Conservation (phyloP, 176 grass and related monocot genomes). For the Thinopyrum elongatum region DNA sequence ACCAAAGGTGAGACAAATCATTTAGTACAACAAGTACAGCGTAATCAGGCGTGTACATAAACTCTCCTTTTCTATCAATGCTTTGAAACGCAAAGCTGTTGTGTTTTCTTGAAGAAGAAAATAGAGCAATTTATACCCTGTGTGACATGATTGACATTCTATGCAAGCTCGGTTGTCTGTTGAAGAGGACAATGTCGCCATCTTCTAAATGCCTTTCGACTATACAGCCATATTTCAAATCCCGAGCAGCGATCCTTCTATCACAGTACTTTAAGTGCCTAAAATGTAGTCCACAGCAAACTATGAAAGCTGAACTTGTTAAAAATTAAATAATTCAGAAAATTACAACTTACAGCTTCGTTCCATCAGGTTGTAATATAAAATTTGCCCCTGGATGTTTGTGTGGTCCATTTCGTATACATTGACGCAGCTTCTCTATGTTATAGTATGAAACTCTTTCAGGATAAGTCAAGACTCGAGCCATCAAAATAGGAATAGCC, state of each 20-base stretch:
- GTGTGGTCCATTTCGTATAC: constrained; percentile 78
- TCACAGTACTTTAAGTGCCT: constrained; percentile 77
- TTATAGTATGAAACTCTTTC: constrained; percentile 85
- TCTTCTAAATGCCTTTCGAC: constrained; percentile 99
- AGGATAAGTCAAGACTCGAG: constrained; percentile 82
- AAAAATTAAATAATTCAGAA: constrained; percentile 13
- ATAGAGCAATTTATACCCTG: constrained; percentile 48
- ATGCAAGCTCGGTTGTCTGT: constrained; percentile 96
- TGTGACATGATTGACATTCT: constrained; percentile 99
- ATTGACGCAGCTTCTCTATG: constrained; percentile 86
- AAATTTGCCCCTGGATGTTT: constrained; percentile 97
- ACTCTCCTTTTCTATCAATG: not conserved
- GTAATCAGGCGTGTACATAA: not conserved
- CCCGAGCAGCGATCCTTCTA: constrained; percentile 72
- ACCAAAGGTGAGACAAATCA: constrained; percentile 15
- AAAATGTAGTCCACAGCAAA: constrained; percentile 29
- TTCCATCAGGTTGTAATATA: constrained; percentile 57
- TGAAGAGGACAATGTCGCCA: constrained; percentile 93
- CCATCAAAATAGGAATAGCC: constrained; percentile 88
- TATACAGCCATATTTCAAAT: constrained; percentile 80
- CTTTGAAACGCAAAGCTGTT: not conserved
- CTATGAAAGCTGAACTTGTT: constrained; percentile 4
- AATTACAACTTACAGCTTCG: constrained; percentile 64
- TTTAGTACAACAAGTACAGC: constrained; percentile 14
- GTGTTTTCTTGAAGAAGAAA: not conserved